phyloP scores from a whole-genome alignment of 352 stramenopile species.

The Globisporangium sylvaticum region DNA sequence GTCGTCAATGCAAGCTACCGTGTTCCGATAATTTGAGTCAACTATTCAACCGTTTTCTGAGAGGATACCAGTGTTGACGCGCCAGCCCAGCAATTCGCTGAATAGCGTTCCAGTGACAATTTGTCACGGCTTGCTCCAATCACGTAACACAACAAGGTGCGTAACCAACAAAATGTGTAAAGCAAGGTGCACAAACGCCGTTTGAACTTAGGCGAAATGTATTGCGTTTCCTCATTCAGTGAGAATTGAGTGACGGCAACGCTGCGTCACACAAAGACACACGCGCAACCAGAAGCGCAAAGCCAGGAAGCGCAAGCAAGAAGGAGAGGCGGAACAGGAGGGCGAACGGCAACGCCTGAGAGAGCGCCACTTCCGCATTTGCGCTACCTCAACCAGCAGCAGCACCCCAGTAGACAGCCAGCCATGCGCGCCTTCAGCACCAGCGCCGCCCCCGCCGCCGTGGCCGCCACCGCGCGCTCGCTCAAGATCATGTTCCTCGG shows the following conservation, averaged over 20 bases:
- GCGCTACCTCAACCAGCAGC: constrained; percentile 11
- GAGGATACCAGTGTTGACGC: background rate
- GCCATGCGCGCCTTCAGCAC: constrained; percentile 17
- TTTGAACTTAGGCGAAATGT: constrained; percentile 4
- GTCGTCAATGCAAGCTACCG: background rate
- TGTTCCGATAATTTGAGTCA: background rate
- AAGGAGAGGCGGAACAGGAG: too few relatives aligned
- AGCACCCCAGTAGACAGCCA: background rate
- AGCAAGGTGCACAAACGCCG: background rate
- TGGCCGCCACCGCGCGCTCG: constrained; percentile 13
- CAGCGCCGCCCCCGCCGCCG: constrained; percentile 13
- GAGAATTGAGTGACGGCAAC: background rate
- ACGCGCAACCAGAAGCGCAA: background rate
- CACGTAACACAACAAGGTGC: background rate
- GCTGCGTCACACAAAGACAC: constrained; percentile 11
- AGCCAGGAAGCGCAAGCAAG: background rate
- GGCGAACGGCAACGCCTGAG: too few relatives aligned
- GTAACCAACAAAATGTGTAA: background rate
- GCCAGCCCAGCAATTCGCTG: background rate
- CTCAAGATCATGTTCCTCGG: constrained; percentile 90
- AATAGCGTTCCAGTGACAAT: background rate
- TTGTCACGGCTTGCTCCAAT: background rate
- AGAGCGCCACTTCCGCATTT: background rate
- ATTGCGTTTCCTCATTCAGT: constrained; percentile 1
- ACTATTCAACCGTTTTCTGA: background rate